Percentiles rank a stretch among this genome's conserved stretches.
These are phyloP conservation scores for Sarcodon aspratus DNA, from an alignment of 768 basidiomycete species.

Conservation along the genomic window DNA sequence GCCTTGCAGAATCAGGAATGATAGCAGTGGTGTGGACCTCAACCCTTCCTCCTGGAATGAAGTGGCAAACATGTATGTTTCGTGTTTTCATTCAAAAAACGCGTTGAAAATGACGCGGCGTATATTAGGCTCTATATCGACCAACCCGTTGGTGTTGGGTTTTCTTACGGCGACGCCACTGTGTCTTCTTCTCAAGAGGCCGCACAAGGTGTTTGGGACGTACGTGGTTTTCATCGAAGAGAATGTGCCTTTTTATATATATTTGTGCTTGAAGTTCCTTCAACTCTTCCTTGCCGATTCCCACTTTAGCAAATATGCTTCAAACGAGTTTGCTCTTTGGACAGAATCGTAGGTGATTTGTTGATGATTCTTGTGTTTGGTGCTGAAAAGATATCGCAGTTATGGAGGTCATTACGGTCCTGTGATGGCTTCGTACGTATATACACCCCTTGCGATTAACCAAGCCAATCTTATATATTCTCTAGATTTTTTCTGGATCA, in stretches of 20 bases:
- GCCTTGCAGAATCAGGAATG: slow-evolving; percentile 35
- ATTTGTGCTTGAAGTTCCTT: slow-evolving; percentile 25
- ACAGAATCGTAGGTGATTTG: slow-evolving; percentile 37
- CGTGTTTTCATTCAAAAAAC: background rate
- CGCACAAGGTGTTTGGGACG: slow-evolving; percentile 44
- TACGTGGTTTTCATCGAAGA: background rate
- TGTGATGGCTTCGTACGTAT: slow-evolving; percentile 19
- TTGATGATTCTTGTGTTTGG: background rate
- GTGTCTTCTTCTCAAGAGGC: slow-evolving; percentile 43
- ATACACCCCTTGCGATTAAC: background rate
- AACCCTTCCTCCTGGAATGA: slow-evolving; percentile 54
- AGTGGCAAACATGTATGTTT: slow-evolving; percentile 32
- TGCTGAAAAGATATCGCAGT: slow-evolving; percentile 6
- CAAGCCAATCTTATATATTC: background rate
- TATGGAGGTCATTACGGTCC: slow-evolving; percentile 31
- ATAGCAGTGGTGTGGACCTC: slow-evolving; percentile 31
- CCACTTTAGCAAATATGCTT: slow-evolving; percentile 36
- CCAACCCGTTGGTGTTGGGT: slow-evolving; percentile 52
- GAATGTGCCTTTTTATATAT: background rate
- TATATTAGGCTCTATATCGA: slow-evolving; percentile 42
- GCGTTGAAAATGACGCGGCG: background rate
- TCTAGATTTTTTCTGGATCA: slow-evolving; percentile 39
- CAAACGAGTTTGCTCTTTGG: slow-evolving; percentile 45
- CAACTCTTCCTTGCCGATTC: slow-evolving; percentile 50
- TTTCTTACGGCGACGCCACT: slow-evolving; percentile 40